These are phyloP conservation scores for Wickerhamiella vanderwaltii DNA, from an alignment of 805 yeast species.

Conservation along the genomic window DNA sequence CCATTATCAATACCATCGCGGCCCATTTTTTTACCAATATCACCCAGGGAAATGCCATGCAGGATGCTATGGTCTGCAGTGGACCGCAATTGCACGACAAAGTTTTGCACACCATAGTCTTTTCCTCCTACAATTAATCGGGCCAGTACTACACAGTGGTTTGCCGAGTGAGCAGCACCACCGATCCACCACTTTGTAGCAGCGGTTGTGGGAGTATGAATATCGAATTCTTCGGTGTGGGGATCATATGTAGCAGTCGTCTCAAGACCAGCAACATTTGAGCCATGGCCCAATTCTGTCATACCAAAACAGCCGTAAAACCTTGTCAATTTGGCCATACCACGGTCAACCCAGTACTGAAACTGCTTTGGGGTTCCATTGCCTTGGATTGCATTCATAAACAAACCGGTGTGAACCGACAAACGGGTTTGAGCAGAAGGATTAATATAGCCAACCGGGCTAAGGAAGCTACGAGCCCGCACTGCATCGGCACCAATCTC, in stretches of 20 bases:
- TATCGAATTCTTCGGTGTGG: conserved; percentile 45
- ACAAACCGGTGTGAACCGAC: conserved; percentile 68
- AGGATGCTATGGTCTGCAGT: conserved; percentile 43
- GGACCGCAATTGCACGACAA: conserved; percentile 75
- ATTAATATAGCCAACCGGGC: conserved; percentile 30
- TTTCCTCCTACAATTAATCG: conserved; percentile 59
- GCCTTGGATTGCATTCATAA: conserved; percentile 59
- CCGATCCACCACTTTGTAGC: conserved; percentile 97
- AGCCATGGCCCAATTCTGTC: conserved; percentile 83
- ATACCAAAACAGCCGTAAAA: conserved; percentile 72
- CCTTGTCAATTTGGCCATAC: conserved; percentile 21
- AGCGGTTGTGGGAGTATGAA: conserved; percentile 72
- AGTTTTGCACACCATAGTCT: conserved; percentile 79
- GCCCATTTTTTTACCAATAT: conserved; percentile 85
- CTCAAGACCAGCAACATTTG: conserved; percentile 76
- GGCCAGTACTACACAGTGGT: conserved; percentile 66
- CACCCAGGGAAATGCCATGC: conserved; percentile 71
- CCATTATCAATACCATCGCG: conserved; percentile 86
- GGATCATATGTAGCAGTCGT: conserved; percentile 67
- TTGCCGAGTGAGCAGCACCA: conserved; percentile 84
- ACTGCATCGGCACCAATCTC: conserved; percentile 16
- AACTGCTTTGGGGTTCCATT: conserved; percentile 68
- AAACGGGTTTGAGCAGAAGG: conserved; percentile 63
- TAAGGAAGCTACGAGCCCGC: conserved; percentile 11
- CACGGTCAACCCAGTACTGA: conserved; percentile 54